Evolutionary conservation across 345 rosid genomes (phyloP).

Genomic region (Xanthoceras sorbifolium): DNA sequence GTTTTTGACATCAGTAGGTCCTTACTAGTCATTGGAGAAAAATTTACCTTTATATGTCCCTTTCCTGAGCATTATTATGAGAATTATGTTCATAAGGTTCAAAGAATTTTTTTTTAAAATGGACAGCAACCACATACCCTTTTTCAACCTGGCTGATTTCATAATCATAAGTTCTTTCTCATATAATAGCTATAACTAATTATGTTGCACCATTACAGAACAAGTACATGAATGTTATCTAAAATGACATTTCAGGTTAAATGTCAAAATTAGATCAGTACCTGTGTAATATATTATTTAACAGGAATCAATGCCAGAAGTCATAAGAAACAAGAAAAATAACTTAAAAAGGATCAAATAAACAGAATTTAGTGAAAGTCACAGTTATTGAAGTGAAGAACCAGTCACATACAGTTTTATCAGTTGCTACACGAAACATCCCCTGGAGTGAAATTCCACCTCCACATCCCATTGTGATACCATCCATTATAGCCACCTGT

Average conservation of each 20-base stretch:
- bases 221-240: neutral
- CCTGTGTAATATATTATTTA: neutral
- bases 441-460: conserved; percentile 76
- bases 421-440: conserved; percentile 78
- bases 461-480: conserved; percentile 76
- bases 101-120: too few relatives aligned
- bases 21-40: neutral
- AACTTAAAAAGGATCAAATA: neutral
- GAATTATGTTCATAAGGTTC: too few relatives aligned
- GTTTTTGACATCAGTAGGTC: too few relatives aligned
- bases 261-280: neutral
- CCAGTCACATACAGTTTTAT: conserved; percentile 68
- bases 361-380: neutral
- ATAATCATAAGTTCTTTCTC: neutral
- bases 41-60: neutral
- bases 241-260: neutral
- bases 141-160: neutral
- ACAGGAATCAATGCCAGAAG: neutral
- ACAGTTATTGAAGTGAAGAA: conserved; percentile 10
- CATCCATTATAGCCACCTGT: conserved; percentile 84
- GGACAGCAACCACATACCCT: neutral
- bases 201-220: neutral
- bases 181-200: neutral
- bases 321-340: neutral
- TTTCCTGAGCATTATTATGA: too few relatives aligned